Percentiles rank a stretch among this genome's conserved stretches.
These are phyloP conservation scores for Penicillium longicatenatum DNA, from an alignment of 495 filamentous ascomycete genomes.

Conservation along the genomic window DNA sequence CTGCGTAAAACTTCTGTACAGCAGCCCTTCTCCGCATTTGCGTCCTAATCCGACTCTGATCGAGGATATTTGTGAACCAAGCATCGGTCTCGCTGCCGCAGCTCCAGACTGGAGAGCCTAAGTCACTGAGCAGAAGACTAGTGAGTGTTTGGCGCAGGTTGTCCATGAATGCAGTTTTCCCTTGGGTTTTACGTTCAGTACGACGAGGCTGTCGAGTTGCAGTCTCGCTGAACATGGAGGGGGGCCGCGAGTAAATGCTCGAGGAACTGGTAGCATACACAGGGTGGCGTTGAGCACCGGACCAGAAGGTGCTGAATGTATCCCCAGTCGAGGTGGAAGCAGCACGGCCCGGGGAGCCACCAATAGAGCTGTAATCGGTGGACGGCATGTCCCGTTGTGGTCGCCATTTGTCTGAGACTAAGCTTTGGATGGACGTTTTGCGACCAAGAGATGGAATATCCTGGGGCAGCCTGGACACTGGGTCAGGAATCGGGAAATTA, in stretches of 20 bases:
- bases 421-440: slow-evolving; percentile 60
- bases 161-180: slow-evolving; percentile 68
- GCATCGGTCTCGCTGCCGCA: slow-evolving; percentile 88
- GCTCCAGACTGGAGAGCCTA: slow-evolving; percentile 81
- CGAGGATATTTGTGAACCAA: slow-evolving; percentile 78
- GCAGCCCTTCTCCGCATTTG: slow-evolving; percentile 64
- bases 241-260: slow-evolving; percentile 51
- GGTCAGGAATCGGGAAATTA: slow-evolving; percentile 46
- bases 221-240: slow-evolving; percentile 47
- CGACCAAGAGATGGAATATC: slow-evolving; percentile 39
- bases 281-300: slow-evolving; percentile 67
- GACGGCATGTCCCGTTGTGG: slow-evolving; percentile 44
- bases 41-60: slow-evolving; percentile 74
- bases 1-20: slow-evolving; percentile 49
- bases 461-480: slow-evolving; percentile 37
- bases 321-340: slow-evolving; percentile 61
- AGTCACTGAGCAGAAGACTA: slow-evolving; percentile 84
- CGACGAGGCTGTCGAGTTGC: slow-evolving; percentile 36
- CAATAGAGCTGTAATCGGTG: slow-evolving; percentile 56
- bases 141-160: slow-evolving; percentile 78
- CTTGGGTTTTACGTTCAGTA: slow-evolving; percentile 41
- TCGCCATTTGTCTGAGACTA: slow-evolving; percentile 67
- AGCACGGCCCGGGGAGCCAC: slow-evolving; percentile 57
- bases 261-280: slow-evolving; percentile 62
- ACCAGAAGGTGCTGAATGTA: slow-evolving; percentile 85